Evolutionary conservation across 1,139 yeast species (phyloP).

Genomic region (Saccharomycopsis crataegensis): DNA sequence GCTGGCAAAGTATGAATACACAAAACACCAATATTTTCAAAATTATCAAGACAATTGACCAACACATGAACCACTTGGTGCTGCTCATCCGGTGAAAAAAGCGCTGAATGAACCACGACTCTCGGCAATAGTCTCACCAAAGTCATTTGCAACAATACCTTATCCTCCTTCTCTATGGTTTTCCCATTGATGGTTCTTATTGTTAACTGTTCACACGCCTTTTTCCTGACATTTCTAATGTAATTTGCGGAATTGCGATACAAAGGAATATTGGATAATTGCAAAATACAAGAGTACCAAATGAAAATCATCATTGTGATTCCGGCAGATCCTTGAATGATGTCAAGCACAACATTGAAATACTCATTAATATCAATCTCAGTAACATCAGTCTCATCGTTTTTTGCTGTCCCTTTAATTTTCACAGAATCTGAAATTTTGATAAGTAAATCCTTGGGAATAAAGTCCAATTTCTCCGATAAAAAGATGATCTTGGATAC

Average conservation of each 20-base stretch:
- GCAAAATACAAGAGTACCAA: constrained; percentile 27
- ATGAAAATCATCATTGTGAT: constrained; percentile 2
- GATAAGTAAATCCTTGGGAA: not conserved
- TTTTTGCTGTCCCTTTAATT: not conserved
- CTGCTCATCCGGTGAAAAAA: constrained; percentile 54
- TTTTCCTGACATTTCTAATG: constrained; percentile 38
- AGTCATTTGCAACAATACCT: constrained; percentile 61
- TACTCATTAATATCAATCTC: constrained; percentile 7
- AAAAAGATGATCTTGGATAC: not conserved
- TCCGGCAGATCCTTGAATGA: not conserved
- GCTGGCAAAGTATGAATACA: constrained; percentile 69
- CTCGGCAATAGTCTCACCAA: constrained; percentile 60
- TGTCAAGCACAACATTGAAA: not conserved
- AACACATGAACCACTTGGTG: constrained; percentile 64
- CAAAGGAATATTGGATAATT: constrained; percentile 53
- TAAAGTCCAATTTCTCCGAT: not conserved
- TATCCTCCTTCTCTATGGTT: constrained; percentile 39
- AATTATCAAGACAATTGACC: constrained; percentile 57
- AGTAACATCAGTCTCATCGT: not conserved
- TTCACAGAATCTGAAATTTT: not conserved
- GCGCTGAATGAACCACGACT: constrained; percentile 56
- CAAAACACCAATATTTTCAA: constrained; percentile 76
- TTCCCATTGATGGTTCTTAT: constrained; percentile 40
- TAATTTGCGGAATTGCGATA: constrained; percentile 39
- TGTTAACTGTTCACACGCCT: constrained; percentile 56